phyloP scores from a whole-genome alignment of 768 basidiomycete genomes.

The Pholiota molesta region DNA sequence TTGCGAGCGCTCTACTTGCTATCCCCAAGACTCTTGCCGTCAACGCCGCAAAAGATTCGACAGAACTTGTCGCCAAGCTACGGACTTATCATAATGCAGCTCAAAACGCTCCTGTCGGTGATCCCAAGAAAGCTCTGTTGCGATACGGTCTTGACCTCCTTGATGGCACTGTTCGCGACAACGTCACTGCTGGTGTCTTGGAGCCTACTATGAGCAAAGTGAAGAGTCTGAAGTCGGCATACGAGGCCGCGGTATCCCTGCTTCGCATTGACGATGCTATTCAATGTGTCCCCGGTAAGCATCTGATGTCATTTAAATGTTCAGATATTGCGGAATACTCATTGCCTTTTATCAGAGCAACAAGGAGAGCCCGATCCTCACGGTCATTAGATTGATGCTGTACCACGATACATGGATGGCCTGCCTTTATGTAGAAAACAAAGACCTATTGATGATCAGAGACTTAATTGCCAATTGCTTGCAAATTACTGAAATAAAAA shows the following conservation, averaged over 20 bases:
- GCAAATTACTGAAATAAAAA: neutral
- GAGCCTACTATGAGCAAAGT: slow-evolving; percentile 98
- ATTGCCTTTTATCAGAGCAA: slow-evolving; percentile 51
- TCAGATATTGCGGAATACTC: slow-evolving; percentile 17
- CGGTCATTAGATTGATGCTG: slow-evolving; percentile 53
- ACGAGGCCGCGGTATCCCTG: slow-evolving; percentile 93
- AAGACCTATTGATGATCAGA: slow-evolving; percentile 2
- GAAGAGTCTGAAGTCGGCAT: slow-evolving; percentile 94
- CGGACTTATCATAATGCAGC: slow-evolving; percentile 97
- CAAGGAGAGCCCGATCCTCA: slow-evolving; percentile 74
- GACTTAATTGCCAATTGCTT: neutral
- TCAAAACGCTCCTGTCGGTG: slow-evolving; percentile 87
- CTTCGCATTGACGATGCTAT: slow-evolving; percentile 97
- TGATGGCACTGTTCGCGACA: slow-evolving; percentile 95
- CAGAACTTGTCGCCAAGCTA: slow-evolving; percentile 94
- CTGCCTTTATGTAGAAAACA: neutral
- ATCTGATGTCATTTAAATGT: neutral
- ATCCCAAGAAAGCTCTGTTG: slow-evolving; percentile 88
- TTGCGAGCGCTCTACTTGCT: slow-evolving; percentile 87
- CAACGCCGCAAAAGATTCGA: slow-evolving; percentile 98
- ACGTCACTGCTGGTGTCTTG: slow-evolving; percentile 88
- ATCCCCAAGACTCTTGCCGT: slow-evolving; percentile 98
- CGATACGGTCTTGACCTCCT: slow-evolving; percentile 95
- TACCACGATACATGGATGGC: slow-evolving; percentile 11
- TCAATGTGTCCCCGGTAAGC: slow-evolving; percentile 83